Base-by-base conservation (phyloP, 83 land plant genomes). In the Diphasiastrum complanatum region DNA sequence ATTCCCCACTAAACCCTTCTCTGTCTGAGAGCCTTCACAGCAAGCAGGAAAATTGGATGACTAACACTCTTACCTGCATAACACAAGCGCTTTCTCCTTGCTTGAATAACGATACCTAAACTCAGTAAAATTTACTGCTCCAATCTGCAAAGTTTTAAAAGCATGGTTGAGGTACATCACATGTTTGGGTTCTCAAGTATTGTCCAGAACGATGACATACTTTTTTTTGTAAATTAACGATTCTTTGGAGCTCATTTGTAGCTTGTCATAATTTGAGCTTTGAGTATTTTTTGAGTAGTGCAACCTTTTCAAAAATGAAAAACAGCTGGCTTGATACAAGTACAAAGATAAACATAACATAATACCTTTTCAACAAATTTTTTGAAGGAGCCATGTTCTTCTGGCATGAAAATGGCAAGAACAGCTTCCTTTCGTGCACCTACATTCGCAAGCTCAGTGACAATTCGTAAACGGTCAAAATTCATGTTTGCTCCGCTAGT, bases 401-500 rank as follows among this genome's bases (percentile, higher is more conserved):
- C 90, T 12, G 80, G 78, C 68, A 87, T 48, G 50, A 71, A 72
- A 30, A 83, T 85, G 25, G 83, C 85, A 52, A 87, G 81, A 40
- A 87, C 83, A 48, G 90, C 95, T 66, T 91, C 90, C 33, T 76
- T 72, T 45, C 72, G 60, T 6, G 87, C 72, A 69, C 97, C 95
- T 52, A 87, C 83, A 68, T 82, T 79, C 47, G 90, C 97, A 62
- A 84, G 90, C 60, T 84, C 86, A 33, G 87, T 82, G 0, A 91
- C 89, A 41, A 87, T 33, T 35, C 90, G 70, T 56, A 87, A 64
- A 28, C 84, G 72, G 41, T 88, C 97, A 68, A 91, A 91, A 49
- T 91, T 91, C 97, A 91, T 87, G 67, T 91, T 91, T 34, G 95
- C 95, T 6, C 95, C 95, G 73, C 90, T 91, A 20, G 95, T 78